phyloP scores from a whole-genome alignment of 495 filamentous ascomycete species.

The Hyaloscypha hepaticicola region DNA sequence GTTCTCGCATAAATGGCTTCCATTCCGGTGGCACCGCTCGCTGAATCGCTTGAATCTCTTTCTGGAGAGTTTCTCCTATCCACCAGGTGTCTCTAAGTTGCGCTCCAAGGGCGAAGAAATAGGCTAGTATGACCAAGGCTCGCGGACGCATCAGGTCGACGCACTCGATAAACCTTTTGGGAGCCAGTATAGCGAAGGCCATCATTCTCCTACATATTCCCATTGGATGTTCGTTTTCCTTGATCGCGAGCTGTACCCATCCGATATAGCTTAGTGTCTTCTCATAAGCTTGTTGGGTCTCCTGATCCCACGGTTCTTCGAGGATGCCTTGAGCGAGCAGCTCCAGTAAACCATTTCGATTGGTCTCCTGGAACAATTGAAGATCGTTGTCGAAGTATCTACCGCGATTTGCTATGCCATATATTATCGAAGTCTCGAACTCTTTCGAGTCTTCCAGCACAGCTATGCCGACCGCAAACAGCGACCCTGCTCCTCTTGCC shows the following conservation, averaged over 20 bases:
- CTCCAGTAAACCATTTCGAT: background rate
- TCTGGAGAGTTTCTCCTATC: constrained; percentile 4
- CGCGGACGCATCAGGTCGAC: constrained; percentile 3
- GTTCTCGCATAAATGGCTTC: background rate
- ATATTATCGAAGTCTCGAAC: background rate
- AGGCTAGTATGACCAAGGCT: constrained; percentile 14
- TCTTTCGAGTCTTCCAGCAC: background rate
- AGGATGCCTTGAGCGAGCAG: constrained; percentile 7
- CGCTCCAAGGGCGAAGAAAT: constrained; percentile 18
- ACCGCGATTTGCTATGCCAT: background rate
- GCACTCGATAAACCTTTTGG: constrained; percentile 14
- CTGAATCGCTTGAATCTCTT: constrained; percentile 9
- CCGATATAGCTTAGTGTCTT: constrained; percentile 15
- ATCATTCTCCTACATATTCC: constrained; percentile 1
- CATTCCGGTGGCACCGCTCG: constrained; percentile 4
- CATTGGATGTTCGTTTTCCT: background rate
- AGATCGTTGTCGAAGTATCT: background rate
- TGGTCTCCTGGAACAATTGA: background rate
- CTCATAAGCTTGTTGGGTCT: constrained; percentile 14
- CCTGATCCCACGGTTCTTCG: constrained; percentile 4
- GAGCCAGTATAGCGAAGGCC: constrained; percentile 6
- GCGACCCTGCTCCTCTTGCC: constrained; percentile 1
- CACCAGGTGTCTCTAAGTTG: constrained; percentile 8
- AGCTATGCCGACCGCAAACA: constrained; percentile 5
- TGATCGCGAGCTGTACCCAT: background rate